These are phyloP conservation scores for Ambrosiella beaveri DNA, from an alignment of 2,329 filamentous ascomycete species.

Conservation along the genomic window DNA sequence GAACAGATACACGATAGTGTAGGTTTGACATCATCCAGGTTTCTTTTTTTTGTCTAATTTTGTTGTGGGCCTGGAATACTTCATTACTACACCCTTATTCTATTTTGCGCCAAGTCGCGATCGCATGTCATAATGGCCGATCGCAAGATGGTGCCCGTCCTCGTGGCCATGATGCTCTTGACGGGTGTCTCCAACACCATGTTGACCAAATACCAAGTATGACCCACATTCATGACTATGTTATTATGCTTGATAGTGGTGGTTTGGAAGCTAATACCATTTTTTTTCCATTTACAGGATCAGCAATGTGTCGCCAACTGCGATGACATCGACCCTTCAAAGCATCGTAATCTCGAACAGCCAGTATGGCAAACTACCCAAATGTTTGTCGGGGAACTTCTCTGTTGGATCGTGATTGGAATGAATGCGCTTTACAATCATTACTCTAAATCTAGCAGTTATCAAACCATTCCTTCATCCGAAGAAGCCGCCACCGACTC, in stretches of 20 bases:
- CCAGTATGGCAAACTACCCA: conserved; percentile 91
- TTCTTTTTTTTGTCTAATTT: background rate
- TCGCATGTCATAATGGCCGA: conserved; percentile 43
- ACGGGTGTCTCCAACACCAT: conserved; percentile 95
- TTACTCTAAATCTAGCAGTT: conserved; percentile 39
- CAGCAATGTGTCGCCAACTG: conserved; percentile 95
- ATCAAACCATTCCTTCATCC: conserved; percentile 41
- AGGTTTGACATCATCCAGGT: background rate
- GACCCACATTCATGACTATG: conserved; percentile 15
- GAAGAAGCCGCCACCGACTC: conserved; percentile 20
- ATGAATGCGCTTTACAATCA: conserved; percentile 46
- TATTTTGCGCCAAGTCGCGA: background rate
- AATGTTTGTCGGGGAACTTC: conserved; percentile 96
- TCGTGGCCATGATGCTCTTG: conserved; percentile 91
- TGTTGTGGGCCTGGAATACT: background rate
- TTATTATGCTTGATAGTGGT: background rate
- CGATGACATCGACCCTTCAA: conserved; percentile 46
- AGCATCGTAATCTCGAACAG: conserved; percentile 68
- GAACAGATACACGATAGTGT: background rate
- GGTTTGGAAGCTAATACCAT: background rate
- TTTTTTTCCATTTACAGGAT: conserved; percentile 37
- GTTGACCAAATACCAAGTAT: conserved; percentile 86
- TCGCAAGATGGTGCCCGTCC: conserved; percentile 57
- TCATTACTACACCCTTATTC: background rate
- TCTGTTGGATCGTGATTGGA: conserved; percentile 83